Evolutionary conservation across 2,329 filamentous ascomycete species (phyloP).

Genomic region (Microdochium bolleyi): DNA sequence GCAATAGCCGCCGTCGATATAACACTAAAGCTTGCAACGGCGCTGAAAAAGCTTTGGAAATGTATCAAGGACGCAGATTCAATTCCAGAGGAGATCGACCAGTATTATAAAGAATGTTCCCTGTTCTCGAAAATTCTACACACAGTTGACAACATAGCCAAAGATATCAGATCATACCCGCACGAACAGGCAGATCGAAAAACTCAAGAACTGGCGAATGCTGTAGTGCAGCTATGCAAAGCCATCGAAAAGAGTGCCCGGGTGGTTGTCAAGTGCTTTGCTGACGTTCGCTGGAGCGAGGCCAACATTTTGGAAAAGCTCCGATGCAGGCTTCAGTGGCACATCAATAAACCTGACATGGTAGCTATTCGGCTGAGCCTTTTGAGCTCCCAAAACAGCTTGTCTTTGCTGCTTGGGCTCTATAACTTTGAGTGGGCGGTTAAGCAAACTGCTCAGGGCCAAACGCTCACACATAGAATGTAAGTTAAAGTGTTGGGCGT

Average conservation of each 20-base stretch:
- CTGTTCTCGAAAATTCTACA: no score
- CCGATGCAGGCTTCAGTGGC: not conserved
- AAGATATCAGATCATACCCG: no score
- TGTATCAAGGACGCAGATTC: not conserved
- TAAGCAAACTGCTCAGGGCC: not conserved
- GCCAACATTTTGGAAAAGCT: not conserved
- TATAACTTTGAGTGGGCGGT: not conserved
- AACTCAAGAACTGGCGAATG: not conserved
- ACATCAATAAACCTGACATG: not conserved
- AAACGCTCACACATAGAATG: no score
- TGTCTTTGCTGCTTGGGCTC: not conserved
- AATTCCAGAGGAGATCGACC: not conserved
- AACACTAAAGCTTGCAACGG: not conserved
- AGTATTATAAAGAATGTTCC: no score
- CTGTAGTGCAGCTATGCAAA: not conserved
- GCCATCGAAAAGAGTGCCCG: not conserved
- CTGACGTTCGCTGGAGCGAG: not conserved
- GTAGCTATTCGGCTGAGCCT: not conserved
- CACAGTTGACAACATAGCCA: no score
- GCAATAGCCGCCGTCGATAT: not conserved
- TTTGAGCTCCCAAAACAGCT: not conserved
- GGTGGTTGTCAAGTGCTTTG: not conserved
- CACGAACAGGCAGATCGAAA: no score
- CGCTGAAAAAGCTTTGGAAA: not conserved
- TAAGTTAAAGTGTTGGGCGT: no score